These are phyloP conservation scores for Proliferodiscus dingleyae DNA, from an alignment of 2,329 filamentous ascomycete species.

Conservation along the genomic window DNA sequence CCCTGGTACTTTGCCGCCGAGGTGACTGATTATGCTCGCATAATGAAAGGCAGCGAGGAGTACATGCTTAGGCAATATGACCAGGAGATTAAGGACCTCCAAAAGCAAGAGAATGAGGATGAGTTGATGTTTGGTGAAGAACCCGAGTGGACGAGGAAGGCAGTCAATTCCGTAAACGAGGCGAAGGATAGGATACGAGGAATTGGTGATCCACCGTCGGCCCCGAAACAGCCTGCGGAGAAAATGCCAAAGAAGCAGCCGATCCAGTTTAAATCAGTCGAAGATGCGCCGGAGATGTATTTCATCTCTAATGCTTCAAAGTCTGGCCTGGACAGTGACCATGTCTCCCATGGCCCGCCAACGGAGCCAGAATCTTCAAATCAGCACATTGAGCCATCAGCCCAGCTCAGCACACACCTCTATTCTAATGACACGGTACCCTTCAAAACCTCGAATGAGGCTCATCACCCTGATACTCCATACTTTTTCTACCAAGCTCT, in stretches of 20 bases:
- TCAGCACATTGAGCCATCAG: neutral
- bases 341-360: conserved; percentile 12
- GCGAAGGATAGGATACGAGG: conserved; percentile 70
- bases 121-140: conserved; percentile 90
- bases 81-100: conserved; percentile 68
- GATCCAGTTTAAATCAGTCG: conserved; percentile 43
- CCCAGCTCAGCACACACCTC: neutral
- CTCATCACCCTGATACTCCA: conserved; percentile 34
- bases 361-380: conserved; percentile 2
- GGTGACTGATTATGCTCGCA: conserved; percentile 86
- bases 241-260: conserved; percentile 42
- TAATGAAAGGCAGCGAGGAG: conserved; percentile 88
- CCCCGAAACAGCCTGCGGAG: conserved; percentile 45
- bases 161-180: conserved; percentile 67
- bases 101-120: conserved; percentile 78
- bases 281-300: conserved; percentile 48
- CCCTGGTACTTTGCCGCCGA: conserved; percentile 96
- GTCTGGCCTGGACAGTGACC: conserved; percentile 35
- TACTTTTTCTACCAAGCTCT: conserved; percentile 71
- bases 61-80: conserved; percentile 84
- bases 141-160: conserved; percentile 85
- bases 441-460: conserved; percentile 9
- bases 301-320: conserved; percentile 41
- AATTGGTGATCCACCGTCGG: conserved; percentile 59
- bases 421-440: conserved; percentile 1